These are phyloP conservation scores for Ilyonectria sp. DNA, from an alignment of 2,329 filamentous ascomycete species.

Conservation along the genomic window DNA sequence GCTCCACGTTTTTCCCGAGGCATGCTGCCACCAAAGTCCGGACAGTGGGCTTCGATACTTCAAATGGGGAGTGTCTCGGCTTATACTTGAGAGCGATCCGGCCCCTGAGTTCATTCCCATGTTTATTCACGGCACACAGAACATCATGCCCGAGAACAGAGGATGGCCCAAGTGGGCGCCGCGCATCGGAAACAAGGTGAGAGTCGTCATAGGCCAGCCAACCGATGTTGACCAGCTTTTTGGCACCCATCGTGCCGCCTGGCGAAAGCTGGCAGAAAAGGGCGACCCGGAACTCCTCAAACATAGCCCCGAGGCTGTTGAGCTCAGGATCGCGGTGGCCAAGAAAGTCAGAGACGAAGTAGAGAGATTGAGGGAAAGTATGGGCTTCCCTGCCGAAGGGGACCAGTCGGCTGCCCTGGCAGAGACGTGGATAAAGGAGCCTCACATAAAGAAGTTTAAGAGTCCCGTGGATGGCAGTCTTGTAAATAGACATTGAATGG, in stretches of 20 bases:
- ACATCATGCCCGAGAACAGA: slow-evolving; percentile 89
- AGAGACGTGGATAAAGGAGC: slow-evolving; percentile 81
- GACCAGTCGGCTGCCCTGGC: slow-evolving; percentile 83
- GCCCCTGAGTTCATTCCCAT: slow-evolving; percentile 93
- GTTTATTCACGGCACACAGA: slow-evolving; percentile 92
- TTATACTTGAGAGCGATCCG: slow-evolving; percentile 91
- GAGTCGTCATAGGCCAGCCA: slow-evolving; percentile 83
- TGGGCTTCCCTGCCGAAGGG: slow-evolving; percentile 83
- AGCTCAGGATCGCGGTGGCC: slow-evolving; percentile 82
- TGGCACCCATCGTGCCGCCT: slow-evolving; percentile 81
- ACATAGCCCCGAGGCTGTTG: slow-evolving; percentile 74
- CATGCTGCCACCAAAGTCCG: slow-evolving; percentile 90
- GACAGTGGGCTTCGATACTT: slow-evolving; percentile 91
- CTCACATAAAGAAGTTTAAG: slow-evolving; percentile 63
- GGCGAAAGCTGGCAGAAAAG: slow-evolving; percentile 75
- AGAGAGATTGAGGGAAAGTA: slow-evolving; percentile 78
- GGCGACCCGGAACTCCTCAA: slow-evolving; percentile 64
- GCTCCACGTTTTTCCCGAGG: slow-evolving; percentile 97
- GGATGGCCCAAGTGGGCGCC: slow-evolving; percentile 86
- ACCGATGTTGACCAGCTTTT: slow-evolving; percentile 83
- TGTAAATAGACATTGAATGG: slow-evolving; percentile 57
- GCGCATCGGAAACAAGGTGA: slow-evolving; percentile 78
- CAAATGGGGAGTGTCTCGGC: slow-evolving; percentile 94
- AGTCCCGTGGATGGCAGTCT: slow-evolving; percentile 70
- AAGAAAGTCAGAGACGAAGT: slow-evolving; percentile 84